A percentile compares a stretch with the other conserved stretches of the same genome.
These are phyloP conservation scores for Ustulina deusta DNA, from an alignment of 2,329 filamentous ascomycete genomes.

Conservation along the genomic window DNA sequence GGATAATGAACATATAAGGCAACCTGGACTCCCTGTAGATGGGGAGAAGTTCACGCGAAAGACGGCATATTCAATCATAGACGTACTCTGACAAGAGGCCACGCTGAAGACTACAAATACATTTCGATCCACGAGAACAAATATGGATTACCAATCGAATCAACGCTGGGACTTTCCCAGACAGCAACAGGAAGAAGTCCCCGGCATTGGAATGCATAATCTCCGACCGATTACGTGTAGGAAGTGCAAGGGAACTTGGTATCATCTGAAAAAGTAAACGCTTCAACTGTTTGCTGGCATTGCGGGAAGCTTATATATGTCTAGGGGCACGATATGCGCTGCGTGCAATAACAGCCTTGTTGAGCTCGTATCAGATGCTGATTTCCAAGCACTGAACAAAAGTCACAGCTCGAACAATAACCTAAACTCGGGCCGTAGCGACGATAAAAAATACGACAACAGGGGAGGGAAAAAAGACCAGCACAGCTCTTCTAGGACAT, in stretches of 20 bases:
- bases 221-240: conserved; percentile 27
- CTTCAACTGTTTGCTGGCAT: background rate
- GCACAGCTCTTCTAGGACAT: conserved; percentile 29
- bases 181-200: conserved; percentile 26
- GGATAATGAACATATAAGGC: conserved; percentile 30
- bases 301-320: background rate
- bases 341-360: conserved; percentile 35
- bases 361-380: conserved; percentile 30
- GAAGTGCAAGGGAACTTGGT: conserved; percentile 29
- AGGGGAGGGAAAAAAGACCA: conserved; percentile 34
- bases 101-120: background rate
- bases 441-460: conserved; percentile 30
- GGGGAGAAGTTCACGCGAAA: background rate
- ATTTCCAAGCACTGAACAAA: conserved; percentile 24
- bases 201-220: conserved; percentile 30
- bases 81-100: background rate
- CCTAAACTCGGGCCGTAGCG: conserved; percentile 15
- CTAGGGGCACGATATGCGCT: conserved; percentile 23
- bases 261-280: conserved; percentile 33
- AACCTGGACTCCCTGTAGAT: background rate
- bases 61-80: background rate
- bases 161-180: conserved; percentile 18
- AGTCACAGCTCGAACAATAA: background rate
- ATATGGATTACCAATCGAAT: conserved; percentile 28
- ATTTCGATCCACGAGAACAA: background rate